Evolutionary conservation across 108 stramenopile genomes (phyloP).

Genomic region (Discostella stelligeroides): DNA sequence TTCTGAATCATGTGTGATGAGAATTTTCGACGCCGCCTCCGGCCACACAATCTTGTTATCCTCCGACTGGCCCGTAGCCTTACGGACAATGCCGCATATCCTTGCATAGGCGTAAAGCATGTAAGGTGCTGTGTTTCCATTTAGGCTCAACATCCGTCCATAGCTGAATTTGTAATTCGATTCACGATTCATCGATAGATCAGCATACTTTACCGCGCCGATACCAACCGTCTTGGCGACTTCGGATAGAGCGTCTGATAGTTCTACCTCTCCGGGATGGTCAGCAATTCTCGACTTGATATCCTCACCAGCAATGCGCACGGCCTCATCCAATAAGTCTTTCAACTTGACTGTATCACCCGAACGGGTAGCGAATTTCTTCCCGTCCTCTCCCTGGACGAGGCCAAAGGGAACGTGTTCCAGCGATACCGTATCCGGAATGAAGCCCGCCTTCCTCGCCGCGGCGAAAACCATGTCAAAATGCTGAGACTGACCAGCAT

Average conservation of each 20-base stretch:
- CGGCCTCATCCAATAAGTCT: conserved; percentile 95
- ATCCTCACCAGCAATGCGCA: conserved; percentile 85
- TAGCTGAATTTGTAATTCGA: conserved; percentile 98
- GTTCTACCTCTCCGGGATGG: conserved; percentile 47
- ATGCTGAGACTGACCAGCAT: conserved; percentile 95
- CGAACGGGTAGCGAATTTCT: conserved; percentile 97
- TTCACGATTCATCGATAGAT: conserved; percentile 95
- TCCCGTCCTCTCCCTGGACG: conserved; percentile 98
- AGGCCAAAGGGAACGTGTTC: conserved; percentile 99
- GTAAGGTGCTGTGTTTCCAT: conserved; percentile 99
- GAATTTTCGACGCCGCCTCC: conserved; percentile 62
- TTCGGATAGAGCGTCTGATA: conserved; percentile 56
- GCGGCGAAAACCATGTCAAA: conserved; percentile 95
- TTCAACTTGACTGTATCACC: conserved; percentile 98
- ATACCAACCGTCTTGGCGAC: conserved; percentile 92
- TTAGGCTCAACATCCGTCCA: conserved; percentile 96
- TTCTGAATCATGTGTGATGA: conserved; percentile 86
- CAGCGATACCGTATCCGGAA: conserved; percentile 62
- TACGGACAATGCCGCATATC: conserved; percentile 93
- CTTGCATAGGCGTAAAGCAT: conserved; percentile 98
- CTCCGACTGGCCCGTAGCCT: conserved; percentile 77
- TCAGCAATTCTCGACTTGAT: conserved; percentile 65
- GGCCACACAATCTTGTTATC: conserved; percentile 66
- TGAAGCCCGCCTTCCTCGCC: conserved; percentile 81
- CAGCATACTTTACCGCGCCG: conserved; percentile 99